phyloP scores from a whole-genome alignment of 2,329 filamentous ascomycete species.

The Fusarium lyarnte region DNA sequence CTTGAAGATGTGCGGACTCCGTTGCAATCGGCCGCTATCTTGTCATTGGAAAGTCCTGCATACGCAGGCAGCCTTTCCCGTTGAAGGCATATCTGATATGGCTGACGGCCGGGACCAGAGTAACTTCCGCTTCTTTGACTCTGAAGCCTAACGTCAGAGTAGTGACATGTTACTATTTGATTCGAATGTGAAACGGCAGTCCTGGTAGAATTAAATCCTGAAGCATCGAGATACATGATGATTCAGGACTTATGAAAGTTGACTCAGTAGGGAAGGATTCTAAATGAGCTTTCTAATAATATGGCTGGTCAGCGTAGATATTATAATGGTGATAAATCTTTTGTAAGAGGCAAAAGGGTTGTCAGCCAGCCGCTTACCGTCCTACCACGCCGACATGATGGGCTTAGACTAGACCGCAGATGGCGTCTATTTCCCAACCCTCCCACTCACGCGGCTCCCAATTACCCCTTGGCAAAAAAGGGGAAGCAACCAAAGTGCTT shows the following conservation, averaged over 20 bases:
- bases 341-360: neutral
- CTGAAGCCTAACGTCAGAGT: rapidly evolving
- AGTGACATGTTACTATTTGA: rapidly evolving
- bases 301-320: neutral
- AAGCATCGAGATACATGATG: neutral
- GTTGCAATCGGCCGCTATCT: neutral
- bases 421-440: neutral
- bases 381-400: constrained; percentile 14
- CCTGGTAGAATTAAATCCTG: neutral
- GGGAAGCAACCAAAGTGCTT: neutral
- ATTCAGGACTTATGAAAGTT: neutral
- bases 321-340: neutral
- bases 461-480: neutral
- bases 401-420: constrained; percentile 11
- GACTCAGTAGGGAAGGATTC: no score
- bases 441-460: constrained; percentile 2
- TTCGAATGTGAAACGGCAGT: neutral
- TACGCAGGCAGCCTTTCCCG: neutral
- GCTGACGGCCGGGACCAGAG: neutral
- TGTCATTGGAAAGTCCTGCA: neutral
- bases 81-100: neutral
- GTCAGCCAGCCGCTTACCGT: constrained; percentile 18
- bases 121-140: no score
- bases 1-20: neutral
- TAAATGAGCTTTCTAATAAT: no score